These are phyloP conservation scores for Drechslerella coelobrocha DNA, from an alignment of 2,329 filamentous ascomycete species.

Conservation along the genomic window DNA sequence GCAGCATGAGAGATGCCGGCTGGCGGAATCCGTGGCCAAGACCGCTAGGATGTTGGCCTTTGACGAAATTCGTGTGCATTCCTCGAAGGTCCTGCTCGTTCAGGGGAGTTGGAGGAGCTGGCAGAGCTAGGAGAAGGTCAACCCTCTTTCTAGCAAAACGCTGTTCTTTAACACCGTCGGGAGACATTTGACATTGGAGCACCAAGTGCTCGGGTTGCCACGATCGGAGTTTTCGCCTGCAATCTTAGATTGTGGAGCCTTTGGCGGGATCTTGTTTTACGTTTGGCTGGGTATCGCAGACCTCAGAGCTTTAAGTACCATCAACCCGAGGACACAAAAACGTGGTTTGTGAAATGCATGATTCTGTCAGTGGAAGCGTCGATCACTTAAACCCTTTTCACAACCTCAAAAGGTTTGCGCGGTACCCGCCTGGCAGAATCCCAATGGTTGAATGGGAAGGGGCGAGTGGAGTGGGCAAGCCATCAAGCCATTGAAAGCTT, in stretches of 20 bases:
- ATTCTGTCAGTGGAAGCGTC: slow-evolving; percentile 44
- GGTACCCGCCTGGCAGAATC: slow-evolving; percentile 21
- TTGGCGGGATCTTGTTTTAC: slow-evolving; percentile 34
- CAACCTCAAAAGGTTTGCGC: slow-evolving; percentile 13
- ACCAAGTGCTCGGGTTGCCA: slow-evolving; percentile 16
- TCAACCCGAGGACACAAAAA: slow-evolving; percentile 43
- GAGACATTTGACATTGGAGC: slow-evolving; percentile 22
- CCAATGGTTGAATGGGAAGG: slow-evolving; percentile 13
- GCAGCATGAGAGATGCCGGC: slow-evolving; percentile 21
- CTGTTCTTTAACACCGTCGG: too few species aligned
- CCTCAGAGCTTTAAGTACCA: slow-evolving; percentile 14
- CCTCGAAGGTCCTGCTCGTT: not conserved
- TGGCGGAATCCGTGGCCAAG: slow-evolving; percentile 4
- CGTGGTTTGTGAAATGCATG: slow-evolving; percentile 47
- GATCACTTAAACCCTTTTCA: slow-evolving; percentile 49
- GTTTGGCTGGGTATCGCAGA: slow-evolving; percentile 22
- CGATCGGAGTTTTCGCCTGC: slow-evolving; percentile 42
- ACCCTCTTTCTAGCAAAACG: too few species aligned
- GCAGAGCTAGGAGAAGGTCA: too few species aligned
- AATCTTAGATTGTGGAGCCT: slow-evolving; percentile 47
- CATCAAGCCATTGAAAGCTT: slow-evolving; percentile 19
- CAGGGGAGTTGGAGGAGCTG: too few species aligned
- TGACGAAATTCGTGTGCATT: slow-evolving; percentile 10
- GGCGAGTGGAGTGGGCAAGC: slow-evolving; percentile 13
- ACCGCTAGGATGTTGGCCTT: slow-evolving; percentile 5